Conservation (phyloP, 768 basidiomycete genomes). For the Russula abietina region DNA sequence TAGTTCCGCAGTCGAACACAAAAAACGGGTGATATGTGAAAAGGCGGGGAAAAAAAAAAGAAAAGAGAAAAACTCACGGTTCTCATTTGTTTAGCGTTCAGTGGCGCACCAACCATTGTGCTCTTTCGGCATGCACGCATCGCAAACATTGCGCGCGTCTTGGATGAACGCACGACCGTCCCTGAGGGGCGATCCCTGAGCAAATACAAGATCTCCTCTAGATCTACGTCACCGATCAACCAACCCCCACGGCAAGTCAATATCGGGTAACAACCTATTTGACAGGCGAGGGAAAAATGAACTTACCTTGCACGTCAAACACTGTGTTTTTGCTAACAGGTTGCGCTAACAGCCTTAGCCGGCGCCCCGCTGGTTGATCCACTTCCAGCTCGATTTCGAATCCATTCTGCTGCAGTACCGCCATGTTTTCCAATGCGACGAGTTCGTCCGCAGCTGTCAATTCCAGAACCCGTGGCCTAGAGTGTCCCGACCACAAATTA, state of each 20-base stretch:
- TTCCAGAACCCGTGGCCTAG: conserved; percentile 70
- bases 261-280: not conserved
- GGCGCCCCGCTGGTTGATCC: conserved; percentile 34
- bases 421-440: conserved; percentile 77
- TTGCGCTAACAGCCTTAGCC: conserved; percentile 68
- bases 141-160: conserved; percentile 94
- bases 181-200: conserved; percentile 72
- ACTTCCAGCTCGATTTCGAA: conserved; percentile 71
- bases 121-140: conserved; percentile 94
- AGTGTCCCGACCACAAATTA: conserved; percentile 1
- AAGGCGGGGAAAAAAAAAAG: not conserved
- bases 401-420: conserved; percentile 80
- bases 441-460: conserved; percentile 88
- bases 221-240: conserved; percentile 43
- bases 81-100: conserved; percentile 75
- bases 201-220: conserved; percentile 87
- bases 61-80: conserved; percentile 35
- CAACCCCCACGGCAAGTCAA: not conserved
- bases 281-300: not conserved
- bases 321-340: conserved; percentile 88
- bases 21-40: not conserved
- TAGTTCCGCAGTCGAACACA: too few species aligned
- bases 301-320: conserved; percentile 81
- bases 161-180: conserved; percentile 86
- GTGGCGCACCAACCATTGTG: conserved; percentile 88